Evolutionary conservation across 345 rosid species (phyloP).

Genomic region (Gossypium herbaceum): DNA sequence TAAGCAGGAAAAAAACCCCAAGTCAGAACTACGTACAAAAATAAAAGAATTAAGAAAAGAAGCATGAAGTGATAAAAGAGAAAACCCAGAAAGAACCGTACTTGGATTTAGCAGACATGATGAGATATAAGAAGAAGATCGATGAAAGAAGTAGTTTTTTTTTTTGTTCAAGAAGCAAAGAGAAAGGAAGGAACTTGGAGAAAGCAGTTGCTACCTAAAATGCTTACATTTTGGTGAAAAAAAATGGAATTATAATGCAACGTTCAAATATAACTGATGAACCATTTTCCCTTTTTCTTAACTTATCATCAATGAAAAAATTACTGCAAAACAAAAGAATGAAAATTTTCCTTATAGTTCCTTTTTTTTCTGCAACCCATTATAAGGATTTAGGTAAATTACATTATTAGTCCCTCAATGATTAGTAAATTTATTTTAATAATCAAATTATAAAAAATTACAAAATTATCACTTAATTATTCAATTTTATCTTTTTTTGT

Average conservation of each 20-base stretch:
- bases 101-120: constrained; percentile 66
- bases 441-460: too few species aligned
- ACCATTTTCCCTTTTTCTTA: neutral
- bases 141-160: neutral
- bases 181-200: constrained; percentile 10
- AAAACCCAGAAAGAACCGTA: constrained; percentile 23
- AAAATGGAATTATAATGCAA: neutral
- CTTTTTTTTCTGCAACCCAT: too few species aligned
- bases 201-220: constrained; percentile 21
- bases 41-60: neutral
- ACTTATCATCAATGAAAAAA: neutral
- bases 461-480: too few species aligned
- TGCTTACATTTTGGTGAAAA: constrained; percentile 31
- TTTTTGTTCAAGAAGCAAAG: constrained; percentile 9
- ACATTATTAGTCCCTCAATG: too few species aligned
- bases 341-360: too few species aligned
- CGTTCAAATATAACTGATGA: constrained; percentile 5
- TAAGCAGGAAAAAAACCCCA: neutral
- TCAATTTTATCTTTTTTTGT: too few species aligned
- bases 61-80: neutral
- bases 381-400: too few species aligned
- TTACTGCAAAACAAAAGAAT: too few species aligned
- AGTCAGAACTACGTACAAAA: constrained; percentile 34
- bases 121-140: constrained; percentile 9
- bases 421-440: too few species aligned